phyloP scores from a whole-genome alignment of 306 rosid species.

The Cicer bijugum region DNA sequence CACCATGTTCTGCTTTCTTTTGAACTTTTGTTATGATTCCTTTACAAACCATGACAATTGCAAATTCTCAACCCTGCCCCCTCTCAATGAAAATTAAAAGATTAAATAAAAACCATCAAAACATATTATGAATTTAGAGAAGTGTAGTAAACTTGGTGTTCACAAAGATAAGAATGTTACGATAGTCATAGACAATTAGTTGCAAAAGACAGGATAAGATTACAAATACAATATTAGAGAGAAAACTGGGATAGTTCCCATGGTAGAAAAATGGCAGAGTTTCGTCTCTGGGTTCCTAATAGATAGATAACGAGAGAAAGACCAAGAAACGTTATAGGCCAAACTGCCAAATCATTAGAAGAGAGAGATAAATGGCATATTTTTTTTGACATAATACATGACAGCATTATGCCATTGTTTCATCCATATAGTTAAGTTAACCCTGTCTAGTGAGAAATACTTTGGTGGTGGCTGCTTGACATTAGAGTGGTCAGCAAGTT shows the following conservation, averaged over 20 bases:
- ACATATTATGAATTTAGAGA: not conserved
- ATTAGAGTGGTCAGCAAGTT: not conserved
- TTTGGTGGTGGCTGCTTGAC: not conserved
- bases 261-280: not conserved
- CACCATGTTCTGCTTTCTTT: not conserved
- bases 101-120: not conserved
- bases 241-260: not conserved
- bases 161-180: not conserved
- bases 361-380: not conserved
- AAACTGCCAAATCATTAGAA: conserved; percentile 2
- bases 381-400: not conserved
- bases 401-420: not conserved
- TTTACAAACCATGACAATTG: not conserved
- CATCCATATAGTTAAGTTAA: not conserved
- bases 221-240: not conserved
- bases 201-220: not conserved
- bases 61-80: conserved; percentile 1
- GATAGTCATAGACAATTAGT: not conserved
- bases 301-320: not conserved
- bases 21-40: not conserved
- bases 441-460: not conserved
- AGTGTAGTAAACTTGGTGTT: not conserved
- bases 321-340: not conserved
- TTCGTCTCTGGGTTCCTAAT: not conserved
- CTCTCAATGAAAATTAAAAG: conserved; percentile 8